Evolutionary conservation across 768 basidiomycete species (phyloP).

Genomic region (Suillus tomentosus): DNA sequence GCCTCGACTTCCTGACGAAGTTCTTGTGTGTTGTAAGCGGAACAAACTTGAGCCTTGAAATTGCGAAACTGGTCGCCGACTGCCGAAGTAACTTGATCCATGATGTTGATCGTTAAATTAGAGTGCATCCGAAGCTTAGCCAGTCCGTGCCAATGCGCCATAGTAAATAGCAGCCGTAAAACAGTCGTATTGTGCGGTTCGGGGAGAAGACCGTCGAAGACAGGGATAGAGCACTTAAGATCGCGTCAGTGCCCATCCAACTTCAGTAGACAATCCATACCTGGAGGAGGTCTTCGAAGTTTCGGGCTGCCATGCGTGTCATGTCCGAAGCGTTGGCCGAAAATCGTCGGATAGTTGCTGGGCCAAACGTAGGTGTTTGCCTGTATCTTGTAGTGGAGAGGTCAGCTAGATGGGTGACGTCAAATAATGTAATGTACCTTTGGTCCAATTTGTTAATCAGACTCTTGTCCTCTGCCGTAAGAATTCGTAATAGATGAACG

Average conservation of each 20-base stretch:
- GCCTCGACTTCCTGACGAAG: not conserved
- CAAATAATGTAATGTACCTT: too few relatives aligned
- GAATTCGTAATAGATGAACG: too few relatives aligned
- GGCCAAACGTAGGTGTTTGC: conserved; percentile 30
- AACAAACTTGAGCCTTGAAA: not conserved
- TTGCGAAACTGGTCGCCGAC: not conserved
- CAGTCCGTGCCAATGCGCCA: conserved; percentile 20
- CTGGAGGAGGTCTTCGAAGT: conserved; percentile 40
- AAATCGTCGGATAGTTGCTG: conserved; percentile 32
- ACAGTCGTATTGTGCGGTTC: conserved; percentile 12
- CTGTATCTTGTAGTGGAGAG: too few relatives aligned
- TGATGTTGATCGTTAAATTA: not conserved
- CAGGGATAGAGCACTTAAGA: conserved; percentile 33
- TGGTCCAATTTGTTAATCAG: too few relatives aligned
- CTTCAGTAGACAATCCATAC: not conserved
- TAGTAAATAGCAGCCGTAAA: conserved; percentile 12
- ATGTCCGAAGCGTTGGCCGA: conserved; percentile 34
- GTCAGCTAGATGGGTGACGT: too few relatives aligned
- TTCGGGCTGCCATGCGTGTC: conserved; percentile 36
- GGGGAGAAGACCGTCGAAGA: conserved; percentile 29
- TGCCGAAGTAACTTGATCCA: not conserved
- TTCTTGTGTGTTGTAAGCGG: not conserved
- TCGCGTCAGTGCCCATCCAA: not conserved
- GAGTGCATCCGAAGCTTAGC: not conserved
- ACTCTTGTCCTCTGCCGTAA: too few relatives aligned